Evolutionary conservation across 1,139 yeast species (phyloP).

Genomic region (Yamadazyma triangularis): DNA sequence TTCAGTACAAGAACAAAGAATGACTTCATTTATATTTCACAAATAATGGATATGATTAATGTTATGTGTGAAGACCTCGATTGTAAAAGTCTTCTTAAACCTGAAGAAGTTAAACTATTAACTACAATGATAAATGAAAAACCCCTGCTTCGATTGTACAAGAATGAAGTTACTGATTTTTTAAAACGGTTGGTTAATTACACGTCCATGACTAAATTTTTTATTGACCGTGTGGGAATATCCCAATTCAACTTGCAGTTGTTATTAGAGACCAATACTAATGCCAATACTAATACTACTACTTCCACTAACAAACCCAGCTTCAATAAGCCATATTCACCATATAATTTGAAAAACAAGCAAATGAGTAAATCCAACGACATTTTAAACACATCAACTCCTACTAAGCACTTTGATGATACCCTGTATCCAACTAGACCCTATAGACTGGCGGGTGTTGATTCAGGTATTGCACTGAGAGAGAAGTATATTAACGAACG

Average conservation of each 20-base stretch:
- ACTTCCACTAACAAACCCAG: conserved; percentile 5
- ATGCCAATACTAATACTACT: conserved; percentile 3
- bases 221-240: conserved; percentile 21
- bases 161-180: conserved; percentile 24
- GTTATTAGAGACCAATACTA: not conserved
- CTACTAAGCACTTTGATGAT: conserved; percentile 5
- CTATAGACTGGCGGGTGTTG: not conserved
- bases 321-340: not conserved
- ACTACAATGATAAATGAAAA: conserved; percentile 22
- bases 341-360: not conserved
- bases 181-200: conserved; percentile 24
- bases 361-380: not conserved
- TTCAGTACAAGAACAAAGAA: conserved; percentile 9
- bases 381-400: not conserved
- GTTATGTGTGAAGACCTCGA: conserved; percentile 24
- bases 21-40: conserved; percentile 24
- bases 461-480: conserved; percentile 3
- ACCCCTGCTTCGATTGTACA: conserved; percentile 25
- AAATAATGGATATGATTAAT: conserved; percentile 21
- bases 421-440: no score
- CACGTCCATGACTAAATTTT: conserved; percentile 18
- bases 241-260: conserved; percentile 8
- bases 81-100: conserved; percentile 18
- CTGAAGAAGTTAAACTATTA: conserved; percentile 22
- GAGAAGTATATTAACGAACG: conserved; percentile 14